Evolutionary conservation across 2,329 filamentous ascomycete genomes (phyloP), one percentile per base, ranked within the genome.

Genomic region (Neofusicoccum parvum): DNA sequence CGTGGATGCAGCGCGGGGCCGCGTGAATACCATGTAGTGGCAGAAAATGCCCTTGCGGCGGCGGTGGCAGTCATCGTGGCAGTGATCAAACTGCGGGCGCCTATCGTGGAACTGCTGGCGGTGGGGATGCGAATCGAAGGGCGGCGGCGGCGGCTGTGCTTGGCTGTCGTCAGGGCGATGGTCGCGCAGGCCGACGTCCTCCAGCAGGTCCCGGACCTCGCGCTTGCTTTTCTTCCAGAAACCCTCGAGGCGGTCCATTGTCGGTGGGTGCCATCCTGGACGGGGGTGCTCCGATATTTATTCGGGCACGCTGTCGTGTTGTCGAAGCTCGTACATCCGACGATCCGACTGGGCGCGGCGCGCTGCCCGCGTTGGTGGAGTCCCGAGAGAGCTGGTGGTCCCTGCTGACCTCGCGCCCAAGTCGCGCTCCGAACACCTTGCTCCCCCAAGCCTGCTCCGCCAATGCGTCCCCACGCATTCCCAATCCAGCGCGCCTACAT

Each of bases 201-300:
- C 56, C 32, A 60, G 43, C 56, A 60, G 41, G 27, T 45, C 56
- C 41, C 37, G 43, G 27, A 60, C 56, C 56, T 60, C 56, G 56
- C 56, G 56, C 56, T 48, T 60, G 56, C 56, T 48, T 14, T 48
- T 46, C 32, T 60, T 60, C 56, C 56, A 60, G 56, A 60, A 60
- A 48, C 34, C 43, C 43, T 46, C 43, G 6, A 60, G n/a, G n/a
- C 56, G 41, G n/a, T 60, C 41, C 56, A 60, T 60, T 36, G 41
- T 27, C 12, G 43, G n/a, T 4, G 27, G 56, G 15, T 5, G 5
- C 56, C 56, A 60, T 60, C 27, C 41, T 41, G 56, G 48, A 15
- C 5, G 56, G 56, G 41, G 56, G 56, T 48, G 56, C 12, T 36
- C 23, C n/a, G 32, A 6, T 60, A 48, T 60, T 60, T 60, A 60